Percentiles rank a stretch among this genome's conserved stretches.
These are phyloP conservation scores for Fusarium siculi DNA, from an alignment of 2,329 filamentous ascomycete species.

Conservation along the genomic window DNA sequence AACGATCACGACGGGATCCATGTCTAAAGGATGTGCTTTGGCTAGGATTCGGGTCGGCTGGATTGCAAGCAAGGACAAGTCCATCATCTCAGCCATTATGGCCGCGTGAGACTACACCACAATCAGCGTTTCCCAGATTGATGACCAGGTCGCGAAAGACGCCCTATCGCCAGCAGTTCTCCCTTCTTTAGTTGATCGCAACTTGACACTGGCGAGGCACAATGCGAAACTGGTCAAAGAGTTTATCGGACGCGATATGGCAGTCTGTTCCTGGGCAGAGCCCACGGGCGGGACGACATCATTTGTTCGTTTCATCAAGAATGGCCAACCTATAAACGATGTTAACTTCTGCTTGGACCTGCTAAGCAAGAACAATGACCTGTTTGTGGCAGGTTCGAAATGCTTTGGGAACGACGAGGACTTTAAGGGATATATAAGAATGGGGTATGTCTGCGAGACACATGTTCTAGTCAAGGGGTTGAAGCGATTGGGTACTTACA, in stretches of 20 bases:
- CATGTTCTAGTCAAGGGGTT: constrained; percentile 74
- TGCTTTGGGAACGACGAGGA: constrained; percentile 76
- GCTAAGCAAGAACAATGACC: constrained; percentile 74
- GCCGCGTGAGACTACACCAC: constrained; percentile 82
- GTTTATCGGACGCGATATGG: constrained; percentile 73
- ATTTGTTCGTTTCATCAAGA: constrained; percentile 75
- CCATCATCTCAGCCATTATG: constrained; percentile 72
- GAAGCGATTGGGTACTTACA: constrained; percentile 57
- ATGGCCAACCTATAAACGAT: constrained; percentile 73
- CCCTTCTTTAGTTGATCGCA: constrained; percentile 60
- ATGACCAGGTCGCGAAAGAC: constrained; percentile 81
- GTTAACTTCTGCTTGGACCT: constrained; percentile 76
- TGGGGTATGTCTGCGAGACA: constrained; percentile 81
- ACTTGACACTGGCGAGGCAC: constrained; percentile 69
- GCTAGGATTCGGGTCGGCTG: constrained; percentile 86
- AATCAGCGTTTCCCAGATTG: constrained; percentile 84
- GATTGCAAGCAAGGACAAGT: constrained; percentile 74
- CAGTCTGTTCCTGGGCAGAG: constrained; percentile 75
- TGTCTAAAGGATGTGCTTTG: constrained; percentile 87
- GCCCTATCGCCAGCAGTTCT: constrained; percentile 68
- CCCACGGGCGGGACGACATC: constrained; percentile 84
- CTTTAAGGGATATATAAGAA: constrained; percentile 79
- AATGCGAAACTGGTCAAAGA: constrained; percentile 74
- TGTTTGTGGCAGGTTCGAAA: constrained; percentile 77
- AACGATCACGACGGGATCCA: constrained; percentile 78